Evolutionary conservation across 352 stramenopile genomes (phyloP).

Genomic region (Phytophthora nicotianae): DNA sequence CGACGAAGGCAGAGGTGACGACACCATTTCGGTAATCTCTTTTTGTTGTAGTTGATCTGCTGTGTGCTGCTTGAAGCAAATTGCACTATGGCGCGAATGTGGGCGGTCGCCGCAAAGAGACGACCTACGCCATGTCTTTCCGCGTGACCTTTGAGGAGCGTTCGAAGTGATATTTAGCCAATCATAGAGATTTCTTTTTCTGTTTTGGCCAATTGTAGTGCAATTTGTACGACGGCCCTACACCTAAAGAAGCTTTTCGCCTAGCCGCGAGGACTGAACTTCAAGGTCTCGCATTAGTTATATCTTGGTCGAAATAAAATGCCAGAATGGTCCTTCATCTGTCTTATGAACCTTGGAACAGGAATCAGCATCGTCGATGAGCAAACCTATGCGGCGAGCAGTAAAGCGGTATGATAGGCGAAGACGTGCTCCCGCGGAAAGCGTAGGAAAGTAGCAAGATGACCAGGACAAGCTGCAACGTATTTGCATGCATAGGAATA

Average conservation of each 20-base stretch:
- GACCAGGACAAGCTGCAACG: too few relatives aligned
- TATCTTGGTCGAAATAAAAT: neutral
- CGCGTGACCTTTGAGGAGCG: neutral
- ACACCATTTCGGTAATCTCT: conserved; percentile 34
- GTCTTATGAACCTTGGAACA: neutral
- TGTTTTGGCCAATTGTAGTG: conserved; percentile 1
- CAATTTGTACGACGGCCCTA: conserved; percentile 5
- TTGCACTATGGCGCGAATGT: conserved; percentile 23
- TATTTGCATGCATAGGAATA: neutral
- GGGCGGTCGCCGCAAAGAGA: conserved; percentile 10
- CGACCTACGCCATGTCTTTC: conserved; percentile 18
- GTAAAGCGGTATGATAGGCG: too few relatives aligned
- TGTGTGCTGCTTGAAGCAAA: conserved; percentile 27
- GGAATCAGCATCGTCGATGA: neutral
- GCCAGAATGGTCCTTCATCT: neutral
- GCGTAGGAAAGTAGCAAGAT: too few relatives aligned
- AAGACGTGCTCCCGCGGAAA: too few relatives aligned
- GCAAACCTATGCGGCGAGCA: too few relatives aligned
- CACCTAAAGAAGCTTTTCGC: conserved; percentile 25
- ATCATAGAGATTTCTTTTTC: neutral
- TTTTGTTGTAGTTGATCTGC: neutral
- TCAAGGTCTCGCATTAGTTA: conserved; percentile 24
- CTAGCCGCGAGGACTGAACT: conserved; percentile 31
- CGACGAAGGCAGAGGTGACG: conserved; percentile 42
- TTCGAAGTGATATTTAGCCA: neutral